phyloP scores from a whole-genome alignment of 1,139 yeast species.

The Kodamaea sp. region DNA sequence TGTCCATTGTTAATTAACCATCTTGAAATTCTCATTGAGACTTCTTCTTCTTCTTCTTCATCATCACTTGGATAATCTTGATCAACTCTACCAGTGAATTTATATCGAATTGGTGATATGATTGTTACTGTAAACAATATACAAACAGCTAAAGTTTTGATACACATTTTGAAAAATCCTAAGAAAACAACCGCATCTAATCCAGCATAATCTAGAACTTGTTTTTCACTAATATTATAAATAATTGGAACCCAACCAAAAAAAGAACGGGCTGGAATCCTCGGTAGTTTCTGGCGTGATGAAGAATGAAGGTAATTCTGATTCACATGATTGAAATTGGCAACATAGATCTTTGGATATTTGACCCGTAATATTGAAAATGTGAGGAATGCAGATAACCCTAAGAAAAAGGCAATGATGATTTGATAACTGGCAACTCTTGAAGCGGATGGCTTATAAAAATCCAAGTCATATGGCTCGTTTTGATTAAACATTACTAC shows the following conservation, averaged over 20 bases:
- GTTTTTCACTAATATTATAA: constrained; percentile 63
- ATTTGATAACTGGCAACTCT: constrained; percentile 52
- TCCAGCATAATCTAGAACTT: constrained; percentile 85
- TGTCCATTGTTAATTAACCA: constrained; percentile 4
- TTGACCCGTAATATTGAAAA: constrained; percentile 62
- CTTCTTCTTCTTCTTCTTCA: constrained; percentile 16
- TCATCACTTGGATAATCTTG: constrained; percentile 47
- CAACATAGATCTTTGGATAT: constrained; percentile 72
- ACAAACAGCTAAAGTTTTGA: constrained; percentile 55
- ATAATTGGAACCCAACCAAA: constrained; percentile 80
- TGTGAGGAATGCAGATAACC: constrained; percentile 57
- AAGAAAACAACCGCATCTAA: constrained; percentile 87
- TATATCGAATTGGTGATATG: constrained; percentile 71
- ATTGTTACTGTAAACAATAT: constrained; percentile 61
- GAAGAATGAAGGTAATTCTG: constrained; percentile 42
- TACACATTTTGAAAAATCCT: constrained; percentile 76
- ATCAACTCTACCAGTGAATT: constrained; percentile 67
- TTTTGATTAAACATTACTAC: too few relatives aligned
- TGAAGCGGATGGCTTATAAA: constrained; percentile 27
- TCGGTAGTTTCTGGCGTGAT: constrained; percentile 37
- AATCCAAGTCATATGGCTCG: not conserved
- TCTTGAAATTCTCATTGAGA: not conserved
- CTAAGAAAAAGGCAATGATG: constrained; percentile 58
- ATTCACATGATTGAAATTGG: constrained; percentile 45
- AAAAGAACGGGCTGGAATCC: constrained; percentile 41